These are phyloP conservation scores for Lunularia cruciata DNA, from an alignment of 225 moss, liverwort and hornwort species.

Conservation along the genomic window DNA sequence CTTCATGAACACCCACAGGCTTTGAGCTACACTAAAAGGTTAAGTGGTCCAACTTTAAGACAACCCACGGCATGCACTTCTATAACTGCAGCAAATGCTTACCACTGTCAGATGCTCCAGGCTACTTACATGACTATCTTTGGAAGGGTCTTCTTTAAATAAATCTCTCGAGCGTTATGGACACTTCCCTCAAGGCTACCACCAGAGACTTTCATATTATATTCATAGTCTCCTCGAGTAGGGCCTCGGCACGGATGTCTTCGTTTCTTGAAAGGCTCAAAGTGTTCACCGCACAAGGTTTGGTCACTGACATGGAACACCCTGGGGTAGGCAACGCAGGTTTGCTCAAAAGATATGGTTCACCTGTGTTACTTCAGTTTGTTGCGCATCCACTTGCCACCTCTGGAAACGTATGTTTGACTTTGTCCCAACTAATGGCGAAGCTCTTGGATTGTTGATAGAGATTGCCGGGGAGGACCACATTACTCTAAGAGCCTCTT, in stretches of 20 bases:
- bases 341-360: background rate
- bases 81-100: slow-evolving; percentile 4
- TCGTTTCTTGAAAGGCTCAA: background rate
- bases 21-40: slow-evolving; percentile 5
- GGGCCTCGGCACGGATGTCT: slow-evolving; percentile 1
- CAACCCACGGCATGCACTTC: slow-evolving; percentile 10
- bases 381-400: slow-evolving; percentile 4
- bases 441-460: background rate
- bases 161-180: background rate
- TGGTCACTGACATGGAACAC: background rate
- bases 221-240: slow-evolving; percentile 4
- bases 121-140: slow-evolving; percentile 23
- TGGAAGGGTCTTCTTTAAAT: background rate
- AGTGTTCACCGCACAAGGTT: background rate
- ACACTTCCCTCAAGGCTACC: slow-evolving; percentile 10
- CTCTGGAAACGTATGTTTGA: background rate
- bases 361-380: background rate
- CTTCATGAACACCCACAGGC: background rate
- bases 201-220: background rate
- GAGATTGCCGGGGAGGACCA: background rate
- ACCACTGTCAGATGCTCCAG: slow-evolving; percentile 11
- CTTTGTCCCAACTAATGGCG: background rate
- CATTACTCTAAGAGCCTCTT: slow-evolving; percentile 3
- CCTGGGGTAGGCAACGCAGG: background rate
- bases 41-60: background rate